Percentiles rank a stretch among this genome's conserved stretches.
phyloP scores from a whole-genome alignment of 371 early-diverging fungal genomes.

The Mucor lusitanicus region DNA sequence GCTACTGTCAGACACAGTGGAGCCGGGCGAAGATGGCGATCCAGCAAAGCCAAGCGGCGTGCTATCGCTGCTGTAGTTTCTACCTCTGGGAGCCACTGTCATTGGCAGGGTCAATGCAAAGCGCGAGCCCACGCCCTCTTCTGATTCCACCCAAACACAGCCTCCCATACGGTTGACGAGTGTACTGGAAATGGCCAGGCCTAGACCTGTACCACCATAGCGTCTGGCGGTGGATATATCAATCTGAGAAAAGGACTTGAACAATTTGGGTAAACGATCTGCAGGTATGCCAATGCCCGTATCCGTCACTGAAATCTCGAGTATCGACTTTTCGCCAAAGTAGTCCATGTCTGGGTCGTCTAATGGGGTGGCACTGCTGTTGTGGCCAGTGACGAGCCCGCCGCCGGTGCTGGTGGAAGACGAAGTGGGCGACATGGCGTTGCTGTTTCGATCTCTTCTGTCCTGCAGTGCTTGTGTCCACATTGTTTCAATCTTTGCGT shows the following conservation, averaged over 20 bases:
- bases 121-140: slow-evolving; percentile 52
- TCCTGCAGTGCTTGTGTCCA: slow-evolving; percentile 29
- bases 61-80: slow-evolving; percentile 19
- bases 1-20: slow-evolving; percentile 42
- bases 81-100: slow-evolving; percentile 33
- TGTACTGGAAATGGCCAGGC: slow-evolving; percentile 59
- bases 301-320: slow-evolving; percentile 61
- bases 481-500: slow-evolving; percentile 54
- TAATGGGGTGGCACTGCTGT: background rate
- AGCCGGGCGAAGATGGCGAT: slow-evolving; percentile 43
- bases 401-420: background rate
- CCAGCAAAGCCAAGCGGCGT: slow-evolving; percentile 22
- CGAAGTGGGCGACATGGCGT: background rate
- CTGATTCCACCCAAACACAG: slow-evolving; percentile 64
- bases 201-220: slow-evolving; percentile 61
- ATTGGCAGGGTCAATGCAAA: slow-evolving; percentile 61
- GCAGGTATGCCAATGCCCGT: slow-evolving; percentile 65
- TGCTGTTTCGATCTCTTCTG: slow-evolving; percentile 3
- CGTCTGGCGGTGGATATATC: slow-evolving; percentile 61
- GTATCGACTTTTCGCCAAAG: slow-evolving; percentile 43
- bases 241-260: slow-evolving; percentile 63
- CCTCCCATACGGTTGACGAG: slow-evolving; percentile 65
- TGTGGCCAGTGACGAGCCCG: slow-evolving; percentile 1
- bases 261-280: slow-evolving; percentile 57
- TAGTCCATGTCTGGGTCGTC: slow-evolving; percentile 15